phyloP scores from a whole-genome alignment of 495 filamentous ascomycete species.

The Xylaria venustula region DNA sequence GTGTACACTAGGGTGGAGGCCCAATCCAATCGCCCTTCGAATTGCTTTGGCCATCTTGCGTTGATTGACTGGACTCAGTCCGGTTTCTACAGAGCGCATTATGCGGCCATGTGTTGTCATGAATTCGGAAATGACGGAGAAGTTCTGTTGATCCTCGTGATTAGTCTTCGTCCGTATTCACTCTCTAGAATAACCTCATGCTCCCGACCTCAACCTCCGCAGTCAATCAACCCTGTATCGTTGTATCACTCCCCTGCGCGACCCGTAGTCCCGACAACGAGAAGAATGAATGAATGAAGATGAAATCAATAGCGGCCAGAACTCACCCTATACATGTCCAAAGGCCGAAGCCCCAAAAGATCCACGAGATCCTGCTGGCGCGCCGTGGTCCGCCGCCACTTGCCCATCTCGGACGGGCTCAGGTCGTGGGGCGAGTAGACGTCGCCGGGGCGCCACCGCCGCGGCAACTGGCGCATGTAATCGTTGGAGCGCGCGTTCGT shows the following conservation, averaged over 20 bases:
- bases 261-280: no score
- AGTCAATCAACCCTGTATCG: not conserved
- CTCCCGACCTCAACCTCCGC: constrained; percentile 8
- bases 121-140: constrained; percentile 87
- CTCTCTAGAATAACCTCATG: not conserved
- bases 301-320: no score
- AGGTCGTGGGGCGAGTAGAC: constrained; percentile 91
- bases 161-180: not conserved
- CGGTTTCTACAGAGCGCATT: constrained; percentile 68
- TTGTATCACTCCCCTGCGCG: no score
- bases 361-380: constrained; percentile 74
- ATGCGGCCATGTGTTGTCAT: constrained; percentile 83
- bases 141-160: constrained; percentile 63
- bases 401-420: constrained; percentile 67
- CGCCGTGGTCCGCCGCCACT: constrained; percentile 43
- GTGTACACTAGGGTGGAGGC: constrained; percentile 90
- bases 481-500: constrained; percentile 24
- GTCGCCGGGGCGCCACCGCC: constrained; percentile 72
- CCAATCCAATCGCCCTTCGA: constrained; percentile 80
- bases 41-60: constrained; percentile 90
- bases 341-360: constrained; percentile 73
- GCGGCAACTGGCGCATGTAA: constrained; percentile 42
- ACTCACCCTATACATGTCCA: constrained; percentile 80
- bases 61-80: constrained; percentile 85
- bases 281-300: constrained; percentile 3